phyloP scores from a whole-genome alignment of 495 filamentous ascomycete genomes.

The Staphylotrichum longicolle region DNA sequence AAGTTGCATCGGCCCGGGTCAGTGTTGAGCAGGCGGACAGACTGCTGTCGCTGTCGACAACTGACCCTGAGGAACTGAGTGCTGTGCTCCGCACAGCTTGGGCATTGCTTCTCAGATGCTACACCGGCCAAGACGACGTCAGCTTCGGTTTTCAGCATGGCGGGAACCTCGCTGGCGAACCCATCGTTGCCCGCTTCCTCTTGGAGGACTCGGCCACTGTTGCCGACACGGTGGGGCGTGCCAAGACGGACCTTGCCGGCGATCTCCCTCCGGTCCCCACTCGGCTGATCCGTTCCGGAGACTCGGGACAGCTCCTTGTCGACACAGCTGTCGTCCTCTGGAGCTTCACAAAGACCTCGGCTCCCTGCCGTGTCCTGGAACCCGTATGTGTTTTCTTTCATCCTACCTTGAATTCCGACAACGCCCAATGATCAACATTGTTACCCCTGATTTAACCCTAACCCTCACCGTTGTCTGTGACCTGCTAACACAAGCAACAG shows the following conservation, averaged over 20 bases:
- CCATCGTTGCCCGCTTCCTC: slow-evolving; percentile 16
- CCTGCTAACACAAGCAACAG: neutral
- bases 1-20: slow-evolving; percentile 20
- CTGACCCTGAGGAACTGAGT: slow-evolving; percentile 12
- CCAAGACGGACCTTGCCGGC: slow-evolving; percentile 10
- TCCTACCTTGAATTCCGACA: neutral
- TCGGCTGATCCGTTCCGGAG: slow-evolving; percentile 6
- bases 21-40: slow-evolving; percentile 15
- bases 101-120: slow-evolving; percentile 28
- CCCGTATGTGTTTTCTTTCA: slow-evolving; percentile 8
- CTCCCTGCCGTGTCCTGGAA: slow-evolving; percentile 8
- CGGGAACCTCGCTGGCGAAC: slow-evolving; percentile 1
- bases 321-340: slow-evolving; percentile 22
- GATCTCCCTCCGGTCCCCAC: slow-evolving; percentile 7
- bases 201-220: slow-evolving; percentile 19
- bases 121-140: slow-evolving; percentile 31
- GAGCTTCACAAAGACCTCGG: slow-evolving; percentile 10
- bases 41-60: slow-evolving; percentile 14
- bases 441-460: slow-evolving; percentile 9
- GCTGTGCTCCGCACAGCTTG: slow-evolving; percentile 26
- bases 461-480: neutral
- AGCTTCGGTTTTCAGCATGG: slow-evolving; percentile 21
- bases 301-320: slow-evolving; percentile 5
- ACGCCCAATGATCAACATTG: neutral
- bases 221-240: slow-evolving; percentile 4